Percentiles rank a stretch among this genome's conserved stretches.
phyloP scores from a whole-genome alignment of 371 early-diverging fungal species.

The Actinomortierella wolfii region DNA sequence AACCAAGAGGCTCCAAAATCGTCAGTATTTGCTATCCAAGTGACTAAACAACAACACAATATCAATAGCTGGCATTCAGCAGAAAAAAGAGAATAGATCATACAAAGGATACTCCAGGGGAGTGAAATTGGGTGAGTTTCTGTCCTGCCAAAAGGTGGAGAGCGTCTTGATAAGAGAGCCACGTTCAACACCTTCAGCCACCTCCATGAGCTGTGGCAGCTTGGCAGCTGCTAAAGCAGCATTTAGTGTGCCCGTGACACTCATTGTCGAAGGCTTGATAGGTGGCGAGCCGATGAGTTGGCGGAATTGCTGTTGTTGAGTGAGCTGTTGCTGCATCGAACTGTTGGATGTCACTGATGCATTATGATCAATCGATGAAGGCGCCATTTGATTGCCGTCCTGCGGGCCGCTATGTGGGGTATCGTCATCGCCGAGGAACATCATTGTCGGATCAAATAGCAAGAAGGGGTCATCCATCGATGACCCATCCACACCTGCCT shows the following conservation, averaged over 20 bases:
- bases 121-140: slow-evolving; percentile 59
- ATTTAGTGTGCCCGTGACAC: slow-evolving; percentile 33
- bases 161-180: slow-evolving; percentile 78
- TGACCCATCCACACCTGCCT: slow-evolving; percentile 9
- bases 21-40: too few relatives aligned
- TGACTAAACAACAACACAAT: too few relatives aligned
- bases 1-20: too few relatives aligned
- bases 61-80: too few relatives aligned
- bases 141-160: slow-evolving; percentile 75
- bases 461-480: slow-evolving; percentile 18
- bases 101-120: slow-evolving; percentile 82
- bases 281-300: slow-evolving; percentile 27
- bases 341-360: too few relatives aligned
- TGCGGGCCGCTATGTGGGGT: slow-evolving; percentile 11
- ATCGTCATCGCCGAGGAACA: slow-evolving; percentile 44
- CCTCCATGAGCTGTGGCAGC: slow-evolving; percentile 37
- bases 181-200: slow-evolving; percentile 43
- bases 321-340: too few relatives aligned
- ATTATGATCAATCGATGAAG: too few relatives aligned
- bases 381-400: too few relatives aligned
- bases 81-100: slow-evolving; percentile 18
- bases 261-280: slow-evolving; percentile 26
- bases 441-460: slow-evolving; percentile 16
- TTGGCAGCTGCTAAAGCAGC: slow-evolving; percentile 44
- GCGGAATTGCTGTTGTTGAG: too few relatives aligned